Conservation (phyloP, 257 asterid genomes). For the Primulina huaijiensis region DNA sequence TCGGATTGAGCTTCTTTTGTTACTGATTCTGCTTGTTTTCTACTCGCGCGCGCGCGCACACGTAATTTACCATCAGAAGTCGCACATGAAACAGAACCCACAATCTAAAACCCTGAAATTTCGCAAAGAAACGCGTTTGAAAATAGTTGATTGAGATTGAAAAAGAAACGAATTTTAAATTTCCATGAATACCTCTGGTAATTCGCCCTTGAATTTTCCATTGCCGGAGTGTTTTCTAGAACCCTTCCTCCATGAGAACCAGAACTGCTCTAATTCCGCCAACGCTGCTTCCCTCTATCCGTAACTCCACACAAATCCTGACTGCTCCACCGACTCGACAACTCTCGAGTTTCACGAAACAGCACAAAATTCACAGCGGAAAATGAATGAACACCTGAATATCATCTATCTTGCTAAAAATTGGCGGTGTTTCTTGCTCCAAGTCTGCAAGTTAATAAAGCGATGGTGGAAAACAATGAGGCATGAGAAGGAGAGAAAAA, state of each 20-base stretch:
- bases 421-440: conserved; percentile 12
- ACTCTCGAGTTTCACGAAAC: not conserved
- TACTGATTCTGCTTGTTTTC: conserved; percentile 35
- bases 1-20: conserved; percentile 47
- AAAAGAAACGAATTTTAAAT: not conserved
- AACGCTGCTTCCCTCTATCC: conserved; percentile 29
- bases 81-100: conserved; percentile 17
- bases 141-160: not conserved
- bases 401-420: not conserved
- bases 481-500: conserved; percentile 28
- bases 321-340: not conserved
- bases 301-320: not conserved
- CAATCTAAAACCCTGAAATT: not conserved
- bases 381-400: no score
- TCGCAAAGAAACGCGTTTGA: conserved; percentile 7
- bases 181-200: conserved; percentile 41
- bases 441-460: conserved; percentile 11
- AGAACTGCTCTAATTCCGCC: conserved; percentile 50
- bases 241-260: conserved; percentile 34
- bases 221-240: conserved; percentile 33
- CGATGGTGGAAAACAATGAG: not conserved
- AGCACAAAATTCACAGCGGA: no score
- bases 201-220: conserved; percentile 29
- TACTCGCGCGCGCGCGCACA: conserved; percentile 10
- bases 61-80: not conserved